A percentile compares a stretch with the other conserved stretches of the same genome.
phyloP scores from a whole-genome alignment of 768 basidiomycete genomes.

The Psilocybe subaeruginosa region DNA sequence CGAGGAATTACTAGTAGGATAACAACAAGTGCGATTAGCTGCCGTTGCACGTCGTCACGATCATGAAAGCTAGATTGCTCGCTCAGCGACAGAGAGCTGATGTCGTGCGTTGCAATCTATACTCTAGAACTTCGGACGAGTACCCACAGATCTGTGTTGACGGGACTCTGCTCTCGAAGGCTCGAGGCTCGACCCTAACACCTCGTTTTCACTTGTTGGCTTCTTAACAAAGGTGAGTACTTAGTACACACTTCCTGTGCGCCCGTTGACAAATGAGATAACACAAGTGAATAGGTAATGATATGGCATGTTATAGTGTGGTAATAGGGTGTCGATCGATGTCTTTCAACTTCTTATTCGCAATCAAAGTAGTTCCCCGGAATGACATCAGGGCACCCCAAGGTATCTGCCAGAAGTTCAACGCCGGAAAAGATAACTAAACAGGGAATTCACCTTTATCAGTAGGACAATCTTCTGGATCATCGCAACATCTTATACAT shows the following conservation, averaged over 20 bases:
- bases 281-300: neutral
- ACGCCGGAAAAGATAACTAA: neutral
- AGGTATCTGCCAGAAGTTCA: slow-evolving; percentile 37
- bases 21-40: neutral
- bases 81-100: neutral
- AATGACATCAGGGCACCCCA: slow-evolving; percentile 56
- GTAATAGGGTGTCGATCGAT: neutral
- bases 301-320: neutral
- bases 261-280: neutral
- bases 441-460: slow-evolving; percentile 39
- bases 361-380: slow-evolving; percentile 59
- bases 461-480: slow-evolving; percentile 55
- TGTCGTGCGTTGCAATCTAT: neutral
- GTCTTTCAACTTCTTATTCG: slow-evolving; percentile 4
- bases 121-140: neutral
- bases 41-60: neutral
- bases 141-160: neutral
- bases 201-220: neutral
- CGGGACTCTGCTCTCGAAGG: neutral
- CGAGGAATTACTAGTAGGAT: neutral
- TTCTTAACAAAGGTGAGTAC: neutral
- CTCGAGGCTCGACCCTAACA: neutral
- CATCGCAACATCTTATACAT: slow-evolving; percentile 62
- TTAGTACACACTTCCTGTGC: too few relatives aligned
- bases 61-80: neutral